Percentiles rank a stretch among this genome's conserved stretches.
Conservation (phyloP, 139 green algal species). For the Auxenochlorella protothecoides region DNA sequence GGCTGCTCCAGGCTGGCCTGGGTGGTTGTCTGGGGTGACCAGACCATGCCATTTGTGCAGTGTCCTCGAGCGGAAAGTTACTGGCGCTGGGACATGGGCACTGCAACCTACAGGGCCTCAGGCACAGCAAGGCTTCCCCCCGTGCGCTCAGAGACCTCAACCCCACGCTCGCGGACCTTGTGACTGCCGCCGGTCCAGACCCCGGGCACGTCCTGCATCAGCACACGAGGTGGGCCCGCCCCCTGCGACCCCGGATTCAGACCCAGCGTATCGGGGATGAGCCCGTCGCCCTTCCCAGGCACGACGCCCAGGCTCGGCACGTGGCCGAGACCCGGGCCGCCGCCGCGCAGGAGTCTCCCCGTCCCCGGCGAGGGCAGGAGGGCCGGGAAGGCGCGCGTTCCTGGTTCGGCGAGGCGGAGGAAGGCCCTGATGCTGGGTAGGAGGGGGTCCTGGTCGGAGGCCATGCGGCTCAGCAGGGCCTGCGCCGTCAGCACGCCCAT, state of each 20-base stretch:
- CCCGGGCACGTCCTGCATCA: slow-evolving; percentile 14
- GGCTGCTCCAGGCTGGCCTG: too few relatives aligned
- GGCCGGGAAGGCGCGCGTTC: neutral
- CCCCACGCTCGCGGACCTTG: slow-evolving; percentile 3
- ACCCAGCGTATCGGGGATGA: slow-evolving; percentile 1
- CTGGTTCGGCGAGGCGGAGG: neutral
- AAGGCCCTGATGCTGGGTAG: neutral
- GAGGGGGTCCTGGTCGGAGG: neutral
- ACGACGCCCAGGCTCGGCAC: slow-evolving; percentile 3
- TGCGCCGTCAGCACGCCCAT: slow-evolving; percentile 13
- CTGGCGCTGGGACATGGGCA: too few relatives aligned
- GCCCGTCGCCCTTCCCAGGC: slow-evolving; percentile 4
- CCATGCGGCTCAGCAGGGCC: neutral
- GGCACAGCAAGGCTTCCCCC: too few relatives aligned
- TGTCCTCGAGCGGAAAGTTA: too few relatives aligned
- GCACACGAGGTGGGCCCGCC: neutral
- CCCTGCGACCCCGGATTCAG: neutral
- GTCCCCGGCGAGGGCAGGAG: neutral
- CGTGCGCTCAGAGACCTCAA: too few relatives aligned
- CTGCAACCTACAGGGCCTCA: too few relatives aligned
- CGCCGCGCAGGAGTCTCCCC: neutral
- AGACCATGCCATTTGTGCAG: too few relatives aligned
- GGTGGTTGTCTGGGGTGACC: too few relatives aligned
- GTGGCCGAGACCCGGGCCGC: neutral
- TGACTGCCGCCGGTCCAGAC: slow-evolving; percentile 12